Evolutionary conservation across 352 stramenopile species (phyloP), one percentile per base, ranked within the genome.

Genomic region (Plasmopara muralis): DNA sequence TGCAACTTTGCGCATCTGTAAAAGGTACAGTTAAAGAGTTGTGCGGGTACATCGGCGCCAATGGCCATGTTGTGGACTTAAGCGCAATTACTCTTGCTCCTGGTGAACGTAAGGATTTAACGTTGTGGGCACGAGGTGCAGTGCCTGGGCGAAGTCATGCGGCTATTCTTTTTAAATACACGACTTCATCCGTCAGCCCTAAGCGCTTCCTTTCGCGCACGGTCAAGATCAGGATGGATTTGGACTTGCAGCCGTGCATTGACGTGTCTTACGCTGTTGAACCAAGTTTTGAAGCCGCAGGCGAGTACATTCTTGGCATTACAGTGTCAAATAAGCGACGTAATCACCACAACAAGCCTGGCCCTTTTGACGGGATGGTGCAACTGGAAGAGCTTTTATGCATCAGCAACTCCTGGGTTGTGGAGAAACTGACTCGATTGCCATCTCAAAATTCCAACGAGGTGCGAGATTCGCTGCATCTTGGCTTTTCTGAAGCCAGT

Each of bases 231-330:
- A 81, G 74, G 16, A 45, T 90, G n/a, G 72, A 78, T 9, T 33
- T 91, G 18, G 75, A 77, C 16, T 54, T 87, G 9, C 41, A 85
- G 9, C 68, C 74, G 25, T 86, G 76, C 33, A 57, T 94, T 0
- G 57, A 77, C 30, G 70, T 91, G 12, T 67, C 67, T 0, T 87
- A 92, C 47, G 68, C 74, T 0, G 60, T 94, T 14, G 74, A 87
- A 9, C 78, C 81, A 15, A 92, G 77, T 57, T 89, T 83, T 47
- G 49, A 55, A n/a, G 35, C 51, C 6, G 77, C 56, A 25, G 75
- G 74, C 3, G 83, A 92, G 55, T 90, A 91, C 50, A 71, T 88
- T 47, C 61, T 93, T 20, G 81, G 72, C 6, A 59, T 93, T 12
- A 89, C 74, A 0, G 80, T 88, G 37, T 66, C 61, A 44, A 88